These are phyloP conservation scores for Massospora cicadina DNA, from an alignment of 371 early-diverging fungal species.

Conservation along the genomic window DNA sequence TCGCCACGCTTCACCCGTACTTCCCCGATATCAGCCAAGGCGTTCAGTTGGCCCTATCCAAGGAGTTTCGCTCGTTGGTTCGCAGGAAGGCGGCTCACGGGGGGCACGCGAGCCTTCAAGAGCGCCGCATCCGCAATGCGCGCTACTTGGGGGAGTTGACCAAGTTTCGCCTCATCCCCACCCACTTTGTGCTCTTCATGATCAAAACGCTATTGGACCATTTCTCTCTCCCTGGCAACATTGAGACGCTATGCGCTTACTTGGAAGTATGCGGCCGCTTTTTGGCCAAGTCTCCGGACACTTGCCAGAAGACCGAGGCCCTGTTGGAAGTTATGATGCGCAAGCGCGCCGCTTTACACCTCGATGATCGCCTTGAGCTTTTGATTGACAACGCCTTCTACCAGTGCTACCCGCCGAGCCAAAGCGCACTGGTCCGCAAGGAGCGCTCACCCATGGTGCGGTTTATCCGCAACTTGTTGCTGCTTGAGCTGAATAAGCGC, in stretches of 20 bases:
- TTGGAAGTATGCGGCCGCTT: constrained; percentile 85
- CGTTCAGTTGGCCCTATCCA: constrained; percentile 38
- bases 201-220: constrained; percentile 69
- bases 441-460: constrained; percentile 54
- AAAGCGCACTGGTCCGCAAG: constrained; percentile 33
- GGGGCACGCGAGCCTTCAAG: constrained; percentile 27
- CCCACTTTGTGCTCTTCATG: constrained; percentile 60
- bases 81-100: constrained; percentile 34
- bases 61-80: constrained; percentile 50
- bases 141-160: constrained; percentile 77
- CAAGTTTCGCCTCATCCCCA: constrained; percentile 74
- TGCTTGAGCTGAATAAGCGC: constrained; percentile 49
- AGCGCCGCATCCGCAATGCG: constrained; percentile 63
- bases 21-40: constrained; percentile 65
- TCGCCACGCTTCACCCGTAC: constrained; percentile 69
- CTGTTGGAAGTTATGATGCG: constrained; percentile 75
- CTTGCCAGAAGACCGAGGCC: constrained; percentile 33
- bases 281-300: constrained; percentile 55
- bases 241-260: constrained; percentile 66
- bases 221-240: constrained; percentile 50
- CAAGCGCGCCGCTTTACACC: constrained; percentile 59
- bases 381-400: constrained; percentile 90
- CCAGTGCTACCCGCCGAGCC: constrained; percentile 71
- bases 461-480: constrained; percentile 71
- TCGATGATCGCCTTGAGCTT: constrained; percentile 64